Evolutionary conservation across 768 basidiomycete genomes (phyloP).

Genomic region (Collybiopsis confluens): DNA sequence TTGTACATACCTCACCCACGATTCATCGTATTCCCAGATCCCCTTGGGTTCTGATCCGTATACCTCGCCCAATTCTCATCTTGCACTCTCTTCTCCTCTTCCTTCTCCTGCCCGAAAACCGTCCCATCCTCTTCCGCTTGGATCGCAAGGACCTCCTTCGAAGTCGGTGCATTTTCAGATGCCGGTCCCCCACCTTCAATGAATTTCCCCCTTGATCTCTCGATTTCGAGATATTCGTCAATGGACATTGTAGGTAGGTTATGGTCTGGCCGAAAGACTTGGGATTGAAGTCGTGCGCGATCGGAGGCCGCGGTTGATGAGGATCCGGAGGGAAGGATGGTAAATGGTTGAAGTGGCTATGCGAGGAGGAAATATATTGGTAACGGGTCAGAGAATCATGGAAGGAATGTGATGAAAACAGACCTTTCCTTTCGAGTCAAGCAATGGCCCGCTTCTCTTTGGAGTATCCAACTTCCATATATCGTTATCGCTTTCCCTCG

Average conservation of each 20-base stretch:
- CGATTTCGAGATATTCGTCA: constrained; percentile 90
- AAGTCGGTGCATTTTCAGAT: constrained; percentile 62
- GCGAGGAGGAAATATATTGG: background rate
- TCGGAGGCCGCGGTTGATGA: constrained; percentile 33
- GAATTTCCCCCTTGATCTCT: constrained; percentile 79
- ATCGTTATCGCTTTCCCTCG: constrained; percentile 41
- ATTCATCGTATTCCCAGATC: constrained; percentile 98
- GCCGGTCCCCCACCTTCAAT: constrained; percentile 79
- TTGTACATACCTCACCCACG: constrained; percentile 54
- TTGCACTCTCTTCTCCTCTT: constrained; percentile 73
- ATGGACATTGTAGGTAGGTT: constrained; percentile 92
- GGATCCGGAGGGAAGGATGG: constrained; percentile 71
- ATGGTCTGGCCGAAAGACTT: constrained; percentile 83
- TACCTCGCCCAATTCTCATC: constrained; percentile 91
- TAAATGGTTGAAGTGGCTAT: constrained; percentile 89
- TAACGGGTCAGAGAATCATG: constrained; percentile 5
- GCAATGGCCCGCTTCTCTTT: constrained; percentile 53
- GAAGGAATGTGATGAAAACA: constrained; percentile 9
- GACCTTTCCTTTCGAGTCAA: constrained; percentile 79
- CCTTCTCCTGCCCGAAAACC: constrained; percentile 56
- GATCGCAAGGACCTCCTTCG: constrained; percentile 71
- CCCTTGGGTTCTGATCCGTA: constrained; percentile 80
- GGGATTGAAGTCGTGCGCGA: constrained; percentile 65
- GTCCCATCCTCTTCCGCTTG: constrained; percentile 88
- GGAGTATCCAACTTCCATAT: constrained; percentile 73